Base-by-base conservation (phyloP, 805 yeast genomes). In the Brettanomyces bruxellensis region DNA sequence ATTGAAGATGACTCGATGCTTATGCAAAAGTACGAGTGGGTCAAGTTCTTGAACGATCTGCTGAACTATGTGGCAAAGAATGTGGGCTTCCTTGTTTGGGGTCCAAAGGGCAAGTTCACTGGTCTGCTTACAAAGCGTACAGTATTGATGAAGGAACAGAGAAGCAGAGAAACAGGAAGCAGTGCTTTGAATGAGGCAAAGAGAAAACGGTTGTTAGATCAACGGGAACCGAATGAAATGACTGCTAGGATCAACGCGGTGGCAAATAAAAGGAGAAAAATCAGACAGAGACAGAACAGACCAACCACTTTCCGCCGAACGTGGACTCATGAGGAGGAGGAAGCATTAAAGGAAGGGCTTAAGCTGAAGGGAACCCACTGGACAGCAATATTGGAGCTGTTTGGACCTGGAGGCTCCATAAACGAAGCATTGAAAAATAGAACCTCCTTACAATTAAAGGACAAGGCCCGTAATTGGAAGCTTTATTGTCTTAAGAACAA, bases 391-490 rank as follows among this genome's bases (percentile, higher is more conserved):
- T 65, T 91, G 41, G 96, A 86, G 56, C 66, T 85, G n/a, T 86
- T 84, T 61, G 99, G 99, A 2, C 86, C 95, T 4, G 98, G 98
- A 7, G 99, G 99, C 4, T 75, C 82, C 41, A 73, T 84, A 25
- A 79, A 82, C 38, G 98, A 93, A 61, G 78, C 81, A 1, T 71
- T 93, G 54, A 91, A 88, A 64, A 86, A 88, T 60, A 72, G 99
- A 60, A 83, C 85, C 4, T 95, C 89, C 57, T 87, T 91, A 14
- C 99, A 93, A 61, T 72, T 93, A 48, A 93, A 93, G 63, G 99
- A 93, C 61, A 93, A 93, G 61, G 98, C 98, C 0, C 75, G 99
- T 53, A 93, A 93, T 60, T 85, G 96, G 88, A 93, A 93, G 61
- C 76, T 90, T 77, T 81, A 82, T 53, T 88, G 83, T 60, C 67